Conservation (phyloP, 2,329 filamentous ascomycete genomes). For the Fusarium globosum region DNA sequence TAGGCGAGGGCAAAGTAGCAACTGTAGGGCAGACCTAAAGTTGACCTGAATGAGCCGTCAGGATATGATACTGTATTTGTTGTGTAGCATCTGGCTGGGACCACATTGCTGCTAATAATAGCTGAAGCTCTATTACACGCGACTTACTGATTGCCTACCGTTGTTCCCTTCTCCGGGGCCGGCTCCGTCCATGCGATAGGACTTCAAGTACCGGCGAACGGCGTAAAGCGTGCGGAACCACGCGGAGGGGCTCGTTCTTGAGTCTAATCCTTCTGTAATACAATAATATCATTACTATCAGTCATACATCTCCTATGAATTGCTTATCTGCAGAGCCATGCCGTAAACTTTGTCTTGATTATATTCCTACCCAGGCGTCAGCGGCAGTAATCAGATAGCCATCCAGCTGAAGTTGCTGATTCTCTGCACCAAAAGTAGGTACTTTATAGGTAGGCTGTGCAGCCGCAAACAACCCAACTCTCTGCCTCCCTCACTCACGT, state of each 20-base stretch:
- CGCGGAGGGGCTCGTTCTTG: not conserved
- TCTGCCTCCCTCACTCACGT: constrained; percentile 22
- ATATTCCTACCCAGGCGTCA: not conserved
- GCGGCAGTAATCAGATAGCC: not conserved
- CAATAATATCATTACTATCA: not conserved
- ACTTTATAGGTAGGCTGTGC: constrained; percentile 11
- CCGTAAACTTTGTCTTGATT: not conserved
- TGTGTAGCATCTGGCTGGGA: not conserved
- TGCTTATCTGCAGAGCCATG: constrained; percentile 2
- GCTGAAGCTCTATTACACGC: not conserved
- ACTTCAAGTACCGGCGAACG: constrained; percentile 10
- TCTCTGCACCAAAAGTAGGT: constrained; percentile 1
- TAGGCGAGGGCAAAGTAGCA: not conserved
- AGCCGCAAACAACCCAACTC: not conserved
- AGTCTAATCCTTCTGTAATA: not conserved
- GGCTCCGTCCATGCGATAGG: constrained; percentile 18
- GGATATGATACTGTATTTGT: not conserved
- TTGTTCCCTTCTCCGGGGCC: not conserved
- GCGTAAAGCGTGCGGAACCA: constrained; percentile 26
- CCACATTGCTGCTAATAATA: not conserved
- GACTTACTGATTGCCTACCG: not conserved
- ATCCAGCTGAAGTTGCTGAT: constrained; percentile 8
- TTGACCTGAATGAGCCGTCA: not conserved
- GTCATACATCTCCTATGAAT: not conserved
- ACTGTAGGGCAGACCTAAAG: not conserved